These are phyloP conservation scores for Didymosphaeria variabile DNA, from an alignment of 2,329 filamentous ascomycete species.

Conservation along the genomic window DNA sequence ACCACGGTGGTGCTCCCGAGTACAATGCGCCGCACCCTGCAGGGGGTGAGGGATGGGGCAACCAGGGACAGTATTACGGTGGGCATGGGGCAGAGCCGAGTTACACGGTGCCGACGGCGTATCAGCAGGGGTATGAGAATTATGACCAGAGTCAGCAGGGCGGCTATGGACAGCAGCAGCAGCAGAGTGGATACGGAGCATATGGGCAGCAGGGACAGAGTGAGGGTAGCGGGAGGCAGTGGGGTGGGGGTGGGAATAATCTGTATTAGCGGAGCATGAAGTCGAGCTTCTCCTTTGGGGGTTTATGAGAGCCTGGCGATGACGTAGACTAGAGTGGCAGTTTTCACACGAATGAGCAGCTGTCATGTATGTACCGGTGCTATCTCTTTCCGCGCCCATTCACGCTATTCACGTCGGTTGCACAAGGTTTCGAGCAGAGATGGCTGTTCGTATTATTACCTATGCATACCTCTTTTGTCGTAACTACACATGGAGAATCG, in stretches of 20 bases:
- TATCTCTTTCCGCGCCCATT: conserved; percentile 4
- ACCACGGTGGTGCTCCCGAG: conserved; percentile 31
- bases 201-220: conserved; percentile 29
- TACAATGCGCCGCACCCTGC: conserved; percentile 34
- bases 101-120: conserved; percentile 45
- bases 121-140: conserved; percentile 50
- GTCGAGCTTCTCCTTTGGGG: background rate
- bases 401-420: background rate
- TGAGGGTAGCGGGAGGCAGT: conserved; percentile 36
- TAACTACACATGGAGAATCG: conserved; percentile 26
- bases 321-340: background rate
- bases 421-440: conserved; percentile 26
- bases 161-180: conserved; percentile 29
- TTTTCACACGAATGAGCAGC: background rate
- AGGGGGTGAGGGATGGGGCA: conserved; percentile 32
- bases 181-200: conserved; percentile 27
- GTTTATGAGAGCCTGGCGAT: background rate
- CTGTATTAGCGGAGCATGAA: background rate
- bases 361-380: background rate
- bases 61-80: conserved; percentile 40
- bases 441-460: conserved; percentile 21
- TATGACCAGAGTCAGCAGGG: conserved; percentile 25
- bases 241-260: conserved; percentile 42
- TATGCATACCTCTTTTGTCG: conserved; percentile 14
- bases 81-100: conserved; percentile 44